Evolutionary conservation across 495 filamentous ascomycete species (phyloP), one percentile per base, ranked within the genome.

Genomic region (Penicillium herquei): DNA sequence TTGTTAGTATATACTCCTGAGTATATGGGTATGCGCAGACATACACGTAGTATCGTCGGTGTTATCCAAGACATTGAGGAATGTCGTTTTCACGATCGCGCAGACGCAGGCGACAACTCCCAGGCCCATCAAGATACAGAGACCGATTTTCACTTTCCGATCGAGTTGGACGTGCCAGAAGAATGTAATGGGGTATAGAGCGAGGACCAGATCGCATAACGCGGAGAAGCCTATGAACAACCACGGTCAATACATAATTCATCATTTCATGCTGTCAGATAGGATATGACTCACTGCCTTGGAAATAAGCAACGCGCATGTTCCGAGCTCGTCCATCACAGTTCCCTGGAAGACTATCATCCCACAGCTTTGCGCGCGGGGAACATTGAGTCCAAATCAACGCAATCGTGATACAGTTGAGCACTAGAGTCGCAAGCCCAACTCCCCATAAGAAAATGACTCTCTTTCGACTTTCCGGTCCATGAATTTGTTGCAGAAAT

Each of bases 171-270:
- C 53, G 21, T 61, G 62, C 57, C 59, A 76, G 34, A 78, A 67
- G 47, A 75, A 78, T 1, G 69, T 53, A 31, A 75, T 70, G 7
- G 78, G 68, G 41, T 76, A 76, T 9, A 78, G 52, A 33, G 58
- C 58, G 4, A 60, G 39, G 13, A 33, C 13, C 10, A 60, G 39
- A 53, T 60, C 58, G 31, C 58, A 60, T 10, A 60, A 16, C n/a
- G 58, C 52, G 3, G 58, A 60, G 49, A 43, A 60, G 16, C 56
- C 56, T 58, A 14, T 7, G 5, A 12, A 17, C 37, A 14, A 12
- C 18, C 34, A 1, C 32, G 21, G 21, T 14, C 17, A 55, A 32
- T 21, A 18, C 16, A 26, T n/a, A n/a, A n/a, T 18, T 8, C 9
- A 26, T 3, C 1, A 43, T 21, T 21, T 16, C 17, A 41, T 10